These are phyloP conservation scores for Ascochyta clinopodiicola DNA, from an alignment of 2,329 filamentous ascomycete species.

Conservation along the genomic window DNA sequence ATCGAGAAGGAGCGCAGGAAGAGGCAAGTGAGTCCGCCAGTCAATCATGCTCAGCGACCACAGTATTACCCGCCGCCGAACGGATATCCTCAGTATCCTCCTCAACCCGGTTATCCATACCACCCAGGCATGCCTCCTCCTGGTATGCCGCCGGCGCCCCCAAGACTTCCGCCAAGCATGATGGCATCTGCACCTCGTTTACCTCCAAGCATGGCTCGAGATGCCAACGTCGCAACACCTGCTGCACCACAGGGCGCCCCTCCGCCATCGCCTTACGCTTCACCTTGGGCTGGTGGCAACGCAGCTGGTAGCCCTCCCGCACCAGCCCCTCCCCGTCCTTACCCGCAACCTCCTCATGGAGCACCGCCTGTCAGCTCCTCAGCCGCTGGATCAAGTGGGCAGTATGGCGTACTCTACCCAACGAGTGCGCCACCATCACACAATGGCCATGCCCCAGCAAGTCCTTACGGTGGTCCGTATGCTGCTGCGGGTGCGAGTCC, in stretches of 20 bases:
- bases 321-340: conserved; percentile 39
- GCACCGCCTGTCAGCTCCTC: conserved; percentile 31
- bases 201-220: conserved; percentile 46
- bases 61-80: conserved; percentile 43
- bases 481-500: conserved; percentile 38
- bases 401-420: conserved; percentile 46
- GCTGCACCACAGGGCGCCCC: conserved; percentile 35
- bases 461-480: conserved; percentile 40
- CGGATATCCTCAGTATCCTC: conserved; percentile 37
- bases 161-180: conserved; percentile 38
- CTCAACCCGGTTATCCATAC: conserved; percentile 36
- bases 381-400: conserved; percentile 30
- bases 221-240: conserved; percentile 31
- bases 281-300: conserved; percentile 46
- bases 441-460: conserved; percentile 26
- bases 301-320: conserved; percentile 34
- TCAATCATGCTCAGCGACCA: conserved; percentile 39
- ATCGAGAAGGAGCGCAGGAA: conserved; percentile 65
- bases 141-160: conserved; percentile 37
- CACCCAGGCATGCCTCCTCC: conserved; percentile 42
- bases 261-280: conserved; percentile 44
- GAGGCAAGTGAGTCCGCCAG: conserved; percentile 56
- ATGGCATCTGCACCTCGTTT: conserved; percentile 39
- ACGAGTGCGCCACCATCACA: conserved; percentile 39
- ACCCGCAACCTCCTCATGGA: conserved; percentile 36